Conservation (phyloP, 2,329 filamentous ascomycete genomes). For the Aspergillus texensis region DNA sequence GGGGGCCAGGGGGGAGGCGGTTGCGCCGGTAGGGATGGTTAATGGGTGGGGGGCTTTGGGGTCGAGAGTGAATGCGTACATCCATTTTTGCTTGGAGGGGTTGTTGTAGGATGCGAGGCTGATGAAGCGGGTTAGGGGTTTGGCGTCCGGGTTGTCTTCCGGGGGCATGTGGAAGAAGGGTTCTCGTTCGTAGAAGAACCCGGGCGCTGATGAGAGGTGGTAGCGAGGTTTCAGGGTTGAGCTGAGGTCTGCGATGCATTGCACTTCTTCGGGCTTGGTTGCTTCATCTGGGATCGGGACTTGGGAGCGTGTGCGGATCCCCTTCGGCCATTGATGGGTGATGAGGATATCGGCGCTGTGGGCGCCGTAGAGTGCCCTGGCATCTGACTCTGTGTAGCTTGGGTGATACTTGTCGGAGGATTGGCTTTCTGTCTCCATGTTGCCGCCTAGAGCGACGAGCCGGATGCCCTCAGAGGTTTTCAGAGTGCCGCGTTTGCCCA, state of each 20-base stretch:
- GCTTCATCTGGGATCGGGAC: constrained; percentile 59
- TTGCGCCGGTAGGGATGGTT: constrained; percentile 69
- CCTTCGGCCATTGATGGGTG: constrained; percentile 82
- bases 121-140: constrained; percentile 81
- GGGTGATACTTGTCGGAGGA: constrained; percentile 71
- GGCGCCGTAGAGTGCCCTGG: constrained; percentile 72
- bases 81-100: constrained; percentile 67
- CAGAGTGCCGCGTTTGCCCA: constrained; percentile 82
- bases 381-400: constrained; percentile 75
- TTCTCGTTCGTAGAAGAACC: constrained; percentile 85
- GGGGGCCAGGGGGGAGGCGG: constrained; percentile 65
- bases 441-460: constrained; percentile 83
- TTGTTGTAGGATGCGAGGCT: constrained; percentile 82
- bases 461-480: constrained; percentile 89
- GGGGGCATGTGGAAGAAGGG: constrained; percentile 75
- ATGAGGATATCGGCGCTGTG: constrained; percentile 83
- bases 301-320: constrained; percentile 70
- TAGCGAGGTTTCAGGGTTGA: constrained; percentile 84
- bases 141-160: constrained; percentile 56
- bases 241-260: constrained; percentile 77
- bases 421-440: constrained; percentile 49
- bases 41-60: constrained; percentile 61
- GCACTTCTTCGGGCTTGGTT: constrained; percentile 58
- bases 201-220: constrained; percentile 74
- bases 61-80: constrained; percentile 68